Evolutionary conservation across 148 eudicot genomes (phyloP).

Genomic region (Dysphania ambrosioides): DNA sequence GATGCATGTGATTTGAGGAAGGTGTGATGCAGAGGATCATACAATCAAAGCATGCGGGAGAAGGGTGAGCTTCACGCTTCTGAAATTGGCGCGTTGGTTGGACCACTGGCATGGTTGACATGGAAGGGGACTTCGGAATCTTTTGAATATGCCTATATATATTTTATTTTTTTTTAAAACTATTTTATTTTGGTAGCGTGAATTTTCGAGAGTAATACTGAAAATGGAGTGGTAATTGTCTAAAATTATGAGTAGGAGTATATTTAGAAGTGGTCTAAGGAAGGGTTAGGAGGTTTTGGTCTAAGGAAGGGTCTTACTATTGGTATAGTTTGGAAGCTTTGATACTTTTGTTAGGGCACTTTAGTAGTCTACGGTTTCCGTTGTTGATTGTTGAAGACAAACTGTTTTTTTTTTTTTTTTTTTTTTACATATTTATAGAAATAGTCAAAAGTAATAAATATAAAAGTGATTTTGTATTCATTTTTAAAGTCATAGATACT

Average conservation of each 20-base stretch:
- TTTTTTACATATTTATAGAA: no score
- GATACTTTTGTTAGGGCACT: no score
- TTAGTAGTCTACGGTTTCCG: no score
- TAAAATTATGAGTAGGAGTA: not conserved
- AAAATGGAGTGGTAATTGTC: not conserved
- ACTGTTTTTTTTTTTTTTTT: no score
- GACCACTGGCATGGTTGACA: slow-evolving; percentile 4
- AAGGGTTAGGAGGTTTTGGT: no score
- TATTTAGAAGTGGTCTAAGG: no score
- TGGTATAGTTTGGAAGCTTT: no score
- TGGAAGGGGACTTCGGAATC: slow-evolving; percentile 8
- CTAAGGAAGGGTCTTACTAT: no score
- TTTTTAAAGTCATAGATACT: no score
- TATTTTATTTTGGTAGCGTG: not conserved
- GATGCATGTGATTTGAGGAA: not conserved
- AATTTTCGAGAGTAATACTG: not conserved
- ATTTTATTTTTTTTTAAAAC: not conserved
- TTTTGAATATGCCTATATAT: not conserved
- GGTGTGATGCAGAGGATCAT: not conserved
- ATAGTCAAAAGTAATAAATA: no score
- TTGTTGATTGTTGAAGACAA: no score
- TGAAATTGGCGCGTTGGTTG: not conserved
- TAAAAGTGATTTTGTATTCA: no score
- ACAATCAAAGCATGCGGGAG: not conserved
- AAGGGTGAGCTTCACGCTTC: not conserved